Conservation (phyloP, 2,329 filamentous ascomycete species). For the Fragosphaeria purpurea region DNA sequence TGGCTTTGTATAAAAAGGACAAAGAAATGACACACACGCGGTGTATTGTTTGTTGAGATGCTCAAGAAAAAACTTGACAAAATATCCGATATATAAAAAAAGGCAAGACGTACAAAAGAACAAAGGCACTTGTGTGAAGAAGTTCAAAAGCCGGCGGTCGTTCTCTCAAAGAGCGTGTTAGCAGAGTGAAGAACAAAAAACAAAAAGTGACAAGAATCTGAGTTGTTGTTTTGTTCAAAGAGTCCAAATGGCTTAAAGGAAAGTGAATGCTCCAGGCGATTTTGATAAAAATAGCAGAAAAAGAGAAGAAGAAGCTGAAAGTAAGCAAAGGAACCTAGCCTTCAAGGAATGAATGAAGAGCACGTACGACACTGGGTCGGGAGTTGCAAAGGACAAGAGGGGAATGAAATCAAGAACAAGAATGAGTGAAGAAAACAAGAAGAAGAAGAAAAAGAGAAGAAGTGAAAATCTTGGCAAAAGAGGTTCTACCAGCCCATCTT, state of each 20-base stretch:
- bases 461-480: conserved; percentile 1
- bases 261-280: conserved; percentile 33
- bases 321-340: conserved; percentile 22
- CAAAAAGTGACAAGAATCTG: conserved; percentile 9
- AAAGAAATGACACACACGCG: too few relatives aligned
- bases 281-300: conserved; percentile 8
- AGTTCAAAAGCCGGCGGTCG: not conserved
- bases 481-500: conserved; percentile 11
- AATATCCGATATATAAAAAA: conserved; percentile 2
- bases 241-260: conserved; percentile 20
- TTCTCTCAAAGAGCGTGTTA: not conserved
- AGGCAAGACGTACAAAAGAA: not conserved
- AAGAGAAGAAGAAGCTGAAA: conserved; percentile 17
- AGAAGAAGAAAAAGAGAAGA: not conserved
- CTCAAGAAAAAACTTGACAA: not conserved
- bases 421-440: not conserved
- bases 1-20: too few relatives aligned
- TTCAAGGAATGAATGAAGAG: conserved; percentile 24
- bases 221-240: not conserved
- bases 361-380: conserved; percentile 7
- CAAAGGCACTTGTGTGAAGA: not conserved
- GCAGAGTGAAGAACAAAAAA: not conserved
- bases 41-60: not conserved
- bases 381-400: conserved; percentile 2
- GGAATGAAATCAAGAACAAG: conserved; percentile 1